Evolutionary conservation across 2,329 filamentous ascomycete species (phyloP), one percentile per base, ranked within the genome.

Genomic region (Escovopsis sp.): DNA sequence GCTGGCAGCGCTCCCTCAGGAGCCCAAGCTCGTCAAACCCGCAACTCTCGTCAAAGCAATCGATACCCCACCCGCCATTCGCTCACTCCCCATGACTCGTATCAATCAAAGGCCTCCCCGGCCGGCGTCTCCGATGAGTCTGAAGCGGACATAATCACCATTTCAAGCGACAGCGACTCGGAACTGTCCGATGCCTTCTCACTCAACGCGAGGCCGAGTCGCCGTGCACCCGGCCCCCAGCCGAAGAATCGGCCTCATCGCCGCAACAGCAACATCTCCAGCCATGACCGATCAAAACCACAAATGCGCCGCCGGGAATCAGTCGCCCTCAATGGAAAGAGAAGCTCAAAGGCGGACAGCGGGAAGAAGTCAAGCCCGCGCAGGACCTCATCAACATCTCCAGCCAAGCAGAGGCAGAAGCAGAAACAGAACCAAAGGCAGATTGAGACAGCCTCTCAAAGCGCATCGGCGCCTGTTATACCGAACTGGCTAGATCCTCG

Each of bases 401-500:
- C 44, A 26, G 30, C 26, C 35, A 52, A 52, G 32, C 32, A 26
- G 26, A 18, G 26, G 28, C 28, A 10, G 28, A 6, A 10, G 28
- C 28, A 30, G 28, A 10, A 30, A 3, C 28, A 30, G 28, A 15
- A 15, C 15, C 15, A 15, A 2, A 30, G 28, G 10, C 28, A 30
- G 28, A 6, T 30, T 2, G 2, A 30, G 6, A 10, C 28, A 30
- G 6, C 28, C 28, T 30, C 28, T 35, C 46, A 3, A 36, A 41
- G 12, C 38, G 44, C 35, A 9, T 8, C 6, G 26, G 37, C 47
- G 11, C 49, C 46, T 3, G 19, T 45, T 52, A 69, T 75, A 39
- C 73, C 73, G 12, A 61, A 69, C 34, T 83, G 74, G 75, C 64
- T 68, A 44, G 69, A 66, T 19, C 67, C 60, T 3, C 55, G 57